Evolutionary conservation across 257 asterid species (phyloP).

Genomic region (Plantago major): DNA sequence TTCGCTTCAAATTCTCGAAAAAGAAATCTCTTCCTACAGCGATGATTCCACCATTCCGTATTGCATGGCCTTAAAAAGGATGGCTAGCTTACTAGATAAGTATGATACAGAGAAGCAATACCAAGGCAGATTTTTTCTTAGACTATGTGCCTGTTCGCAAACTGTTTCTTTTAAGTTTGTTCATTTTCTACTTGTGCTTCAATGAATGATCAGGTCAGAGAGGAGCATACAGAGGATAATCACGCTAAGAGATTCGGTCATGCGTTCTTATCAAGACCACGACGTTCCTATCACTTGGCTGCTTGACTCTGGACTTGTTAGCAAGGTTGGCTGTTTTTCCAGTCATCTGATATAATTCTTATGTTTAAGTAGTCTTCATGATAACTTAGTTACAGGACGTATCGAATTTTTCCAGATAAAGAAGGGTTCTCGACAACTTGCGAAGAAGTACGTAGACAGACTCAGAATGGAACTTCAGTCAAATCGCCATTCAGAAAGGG

Average conservation of each 20-base stretch:
- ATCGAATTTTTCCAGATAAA: conserved; percentile 5
- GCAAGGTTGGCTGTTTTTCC: background rate
- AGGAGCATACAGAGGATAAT: conserved; percentile 12
- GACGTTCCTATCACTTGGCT: conserved; percentile 9
- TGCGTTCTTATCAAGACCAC: conserved; percentile 11
- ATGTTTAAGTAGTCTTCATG: background rate
- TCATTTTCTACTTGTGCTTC: too few species aligned
- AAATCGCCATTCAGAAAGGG: conserved; percentile 10
- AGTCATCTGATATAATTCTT: background rate
- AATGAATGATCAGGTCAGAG: conserved; percentile 7
- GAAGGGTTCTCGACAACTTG: conserved; percentile 13
- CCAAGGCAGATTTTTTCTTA: background rate
- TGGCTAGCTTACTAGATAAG: conserved; percentile 14
- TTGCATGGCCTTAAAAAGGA: conserved; percentile 10
- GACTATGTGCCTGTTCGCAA: background rate
- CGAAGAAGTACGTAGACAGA: conserved; percentile 12
- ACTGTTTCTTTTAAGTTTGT: background rate
- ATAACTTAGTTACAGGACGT: background rate
- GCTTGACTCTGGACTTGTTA: conserved; percentile 8
- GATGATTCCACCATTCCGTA: conserved; percentile 7
- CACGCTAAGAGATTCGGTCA: conserved; percentile 8
- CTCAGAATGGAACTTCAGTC: conserved; percentile 8
- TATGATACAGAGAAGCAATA: background rate
- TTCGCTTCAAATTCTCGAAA: conserved; percentile 8
- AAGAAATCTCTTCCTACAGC: conserved; percentile 10